Base-by-base conservation (phyloP, 257 asterid species). In the Coffea eugenioides region DNA sequence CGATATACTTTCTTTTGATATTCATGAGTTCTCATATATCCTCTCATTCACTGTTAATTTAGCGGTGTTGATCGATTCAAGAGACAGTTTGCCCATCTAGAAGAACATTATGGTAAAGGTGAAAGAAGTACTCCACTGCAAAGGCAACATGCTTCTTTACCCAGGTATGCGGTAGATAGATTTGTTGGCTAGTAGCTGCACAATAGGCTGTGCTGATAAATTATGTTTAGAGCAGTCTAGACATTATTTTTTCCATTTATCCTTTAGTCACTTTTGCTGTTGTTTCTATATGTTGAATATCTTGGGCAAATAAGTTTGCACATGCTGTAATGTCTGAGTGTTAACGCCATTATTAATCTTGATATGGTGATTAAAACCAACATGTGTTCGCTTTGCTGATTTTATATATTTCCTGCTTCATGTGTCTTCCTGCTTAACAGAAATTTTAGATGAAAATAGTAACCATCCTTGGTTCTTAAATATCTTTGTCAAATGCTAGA, bases 11-110 rank as follows among this genome's bases (percentile, higher is more conserved):
- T 39, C 6, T 69, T 48, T 43, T 20, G 57, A 67, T 54, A n/a
- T 39, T 13, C n/a, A 48, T 68, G 52, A 80, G 68, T 74, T 57
- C 75, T 81, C 76, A 64, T 73, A 57, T 68, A 23, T 74, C 48
- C 52, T 57, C 76, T 18, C 73, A 69, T 64, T 73, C 76, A 65
- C 36, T 85, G 34, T 78, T 77, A 74, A 77, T 80, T 80, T 84
- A 95, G 98, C 80, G 98, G 98, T 13, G 95, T 95, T 82, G 99
- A 93, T 87, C 96, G 99, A 73, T 95, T 95, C 91, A 95, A 91
- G 91, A 84, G 93, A 73, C 98, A 95, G 78, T 95, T 95, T 89
- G 99, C 99, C 54, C 98, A 95, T 90, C 93, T 95, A 70, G 99
- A 95, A 82, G 99, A 95, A 81, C 90, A 87, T 83, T 78, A 87